Evolutionary conservation across 495 filamentous ascomycete genomes (phyloP), one percentile per base, ranked within the genome.

Genomic region (Tuber brumale): DNA sequence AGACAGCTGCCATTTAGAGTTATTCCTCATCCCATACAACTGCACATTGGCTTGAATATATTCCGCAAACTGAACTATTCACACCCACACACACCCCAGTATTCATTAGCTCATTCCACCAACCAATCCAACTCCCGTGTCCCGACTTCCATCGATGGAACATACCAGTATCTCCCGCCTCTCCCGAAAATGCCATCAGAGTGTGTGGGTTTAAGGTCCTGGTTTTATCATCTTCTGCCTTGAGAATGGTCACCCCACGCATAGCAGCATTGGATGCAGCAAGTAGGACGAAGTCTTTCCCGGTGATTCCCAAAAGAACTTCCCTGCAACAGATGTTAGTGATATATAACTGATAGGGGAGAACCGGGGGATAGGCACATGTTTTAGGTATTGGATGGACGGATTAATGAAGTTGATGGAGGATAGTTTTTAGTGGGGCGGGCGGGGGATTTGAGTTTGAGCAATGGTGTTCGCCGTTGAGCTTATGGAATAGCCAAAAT

Each of bases 1-100:
- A 51, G 92, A 92, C 70, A 99, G 89, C 72, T 83, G 82, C 78
- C 78, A 81, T 80, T 97, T 93, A 81, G 91, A 91, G 81, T 93
- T 91, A 83, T 98, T 98, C 77, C 95, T 94, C 94, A 97, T 99
- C 78, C 92, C 93, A 85, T 99, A 99, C 83, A 99, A 92, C 85
- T 95, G 92, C 82, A 96, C 91, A 84, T 99, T 98, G 79, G 95
- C 96, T 89, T 97, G 94, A 86, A 98, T 94, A 86, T 94, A 98
- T 87, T 99, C 95, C 82, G 95, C 93, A 85, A 99, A 99, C 90
- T 99, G 95, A 71, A 98, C 95, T 97, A 84, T 78, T 69, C 48
- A 69, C 48, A 72, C 48, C 66, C 48, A 72, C 70, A 41, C 76
- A 70, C 70, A 69, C 18, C 79, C 87, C 81, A 86, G 85, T 81